A percentile compares a stretch with the other conserved stretches of the same genome.
Conservation (phyloP, 1,139 yeast genomes). For the Pichia sp. region DNA sequence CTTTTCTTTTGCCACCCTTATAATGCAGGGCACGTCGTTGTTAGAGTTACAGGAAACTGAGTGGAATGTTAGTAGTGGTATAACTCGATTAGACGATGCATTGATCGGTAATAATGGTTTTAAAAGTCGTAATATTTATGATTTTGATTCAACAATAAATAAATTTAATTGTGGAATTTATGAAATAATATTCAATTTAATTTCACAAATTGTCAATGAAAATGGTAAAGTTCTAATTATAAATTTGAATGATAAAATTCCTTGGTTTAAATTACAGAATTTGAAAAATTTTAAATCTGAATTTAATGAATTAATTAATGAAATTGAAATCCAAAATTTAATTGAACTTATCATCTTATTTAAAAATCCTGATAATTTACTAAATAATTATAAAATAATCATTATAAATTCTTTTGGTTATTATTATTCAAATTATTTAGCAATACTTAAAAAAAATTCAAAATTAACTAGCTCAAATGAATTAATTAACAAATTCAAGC, state of each 20-base stretch:
- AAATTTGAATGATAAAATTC: constrained; percentile 15
- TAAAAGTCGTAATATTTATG: constrained; percentile 21
- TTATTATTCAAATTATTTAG: constrained; percentile 13
- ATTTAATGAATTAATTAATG: constrained; percentile 10
- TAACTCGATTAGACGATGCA: constrained; percentile 5
- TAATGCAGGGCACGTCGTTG: background rate
- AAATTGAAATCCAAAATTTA: constrained; percentile 13
- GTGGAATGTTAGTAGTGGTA: constrained; percentile 2
- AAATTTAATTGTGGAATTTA: constrained; percentile 19
- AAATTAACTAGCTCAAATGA: background rate
- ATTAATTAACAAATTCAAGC: constrained; percentile 7
- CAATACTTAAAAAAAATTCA: constrained; percentile 4
- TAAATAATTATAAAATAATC: constrained; percentile 14
- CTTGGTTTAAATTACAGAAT: constrained; percentile 22
- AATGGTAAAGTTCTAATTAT: constrained; percentile 13
- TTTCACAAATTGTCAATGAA: no score
- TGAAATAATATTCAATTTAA: constrained; percentile 22
- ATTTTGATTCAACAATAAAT: constrained; percentile 23
- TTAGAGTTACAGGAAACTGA: background rate
- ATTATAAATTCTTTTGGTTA: constrained; percentile 24
- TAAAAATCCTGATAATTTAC: constrained; percentile 6
- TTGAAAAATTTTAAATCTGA: constrained; percentile 1
- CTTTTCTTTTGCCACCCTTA: background rate
- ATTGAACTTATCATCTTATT: constrained; percentile 20
- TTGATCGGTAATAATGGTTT: constrained; percentile 20